Conservation (phyloP, 2,329 filamentous ascomycete genomes). For the Orbilia oligospora region DNA sequence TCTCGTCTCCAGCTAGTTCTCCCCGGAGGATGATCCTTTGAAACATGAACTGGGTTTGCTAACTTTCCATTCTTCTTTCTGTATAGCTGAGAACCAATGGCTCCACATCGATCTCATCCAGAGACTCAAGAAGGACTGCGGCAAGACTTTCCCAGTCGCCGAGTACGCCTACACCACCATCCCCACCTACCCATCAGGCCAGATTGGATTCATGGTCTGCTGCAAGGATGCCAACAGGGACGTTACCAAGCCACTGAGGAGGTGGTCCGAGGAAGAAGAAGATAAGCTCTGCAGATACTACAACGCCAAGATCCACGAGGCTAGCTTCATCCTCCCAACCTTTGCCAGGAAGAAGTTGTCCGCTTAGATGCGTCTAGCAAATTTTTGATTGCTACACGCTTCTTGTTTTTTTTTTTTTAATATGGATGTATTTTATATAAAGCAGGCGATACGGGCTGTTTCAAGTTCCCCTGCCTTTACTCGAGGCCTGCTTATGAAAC, state of each 20-base stretch:
- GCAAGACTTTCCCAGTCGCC: slow-evolving; percentile 94
- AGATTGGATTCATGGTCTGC: slow-evolving; percentile 99
- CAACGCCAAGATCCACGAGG: slow-evolving; percentile 95
- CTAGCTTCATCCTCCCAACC: slow-evolving; percentile 90
- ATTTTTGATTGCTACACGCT: not conserved
- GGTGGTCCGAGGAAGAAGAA: slow-evolving; percentile 89
- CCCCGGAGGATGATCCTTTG: slow-evolving; percentile 22
- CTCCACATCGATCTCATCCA: slow-evolving; percentile 94
- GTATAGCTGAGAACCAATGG: slow-evolving; percentile 96
- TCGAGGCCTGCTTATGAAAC: not conserved
- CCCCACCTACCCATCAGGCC: slow-evolving; percentile 97
- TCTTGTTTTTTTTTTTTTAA: not conserved
- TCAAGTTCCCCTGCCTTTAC: not conserved
- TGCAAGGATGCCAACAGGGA: slow-evolving; percentile 90
- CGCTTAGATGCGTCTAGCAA: slow-evolving; percentile 65
- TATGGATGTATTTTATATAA: not conserved
- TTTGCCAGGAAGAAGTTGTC: slow-evolving; percentile 80
- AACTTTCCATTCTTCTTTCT: slow-evolving; percentile 19
- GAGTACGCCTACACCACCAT: slow-evolving; percentile 99
- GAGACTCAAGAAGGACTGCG: slow-evolving; percentile 96
- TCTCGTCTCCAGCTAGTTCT: slow-evolving; percentile 57
- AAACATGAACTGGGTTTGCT: slow-evolving; percentile 13
- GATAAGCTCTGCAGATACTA: slow-evolving; percentile 95
- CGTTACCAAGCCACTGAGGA: slow-evolving; percentile 86
- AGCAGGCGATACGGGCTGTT: not conserved